Conservation (phyloP, 805 yeast species). For the Scheffersomyces amazonensis region DNA sequence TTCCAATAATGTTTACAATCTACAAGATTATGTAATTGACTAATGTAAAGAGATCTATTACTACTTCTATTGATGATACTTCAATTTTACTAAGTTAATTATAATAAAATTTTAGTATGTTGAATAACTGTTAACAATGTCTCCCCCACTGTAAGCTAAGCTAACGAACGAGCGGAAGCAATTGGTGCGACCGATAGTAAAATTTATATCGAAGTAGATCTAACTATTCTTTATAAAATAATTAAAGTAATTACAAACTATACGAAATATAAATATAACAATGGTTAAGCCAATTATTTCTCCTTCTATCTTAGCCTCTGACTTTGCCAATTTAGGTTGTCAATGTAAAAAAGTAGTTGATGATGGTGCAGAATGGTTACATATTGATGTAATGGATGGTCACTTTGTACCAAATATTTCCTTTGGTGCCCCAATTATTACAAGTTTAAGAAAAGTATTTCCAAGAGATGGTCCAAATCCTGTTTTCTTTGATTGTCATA, state of each 20-base stretch:
- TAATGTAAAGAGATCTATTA: too few species aligned
- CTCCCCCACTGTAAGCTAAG: too few species aligned
- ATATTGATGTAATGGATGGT: slow-evolving; percentile 98
- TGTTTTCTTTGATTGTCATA: slow-evolving; percentile 86
- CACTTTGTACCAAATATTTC: slow-evolving; percentile 97
- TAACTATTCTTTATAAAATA: too few species aligned
- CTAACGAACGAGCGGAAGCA: too few species aligned
- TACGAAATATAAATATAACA: too few species aligned
- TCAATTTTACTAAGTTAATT: too few species aligned
- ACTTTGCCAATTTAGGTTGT: slow-evolving; percentile 84
- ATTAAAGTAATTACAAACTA: not conserved
- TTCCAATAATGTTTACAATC: too few species aligned
- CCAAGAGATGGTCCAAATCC: slow-evolving; percentile 59
- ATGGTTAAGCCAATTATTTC: slow-evolving; percentile 82
- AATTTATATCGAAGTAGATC: too few species aligned
- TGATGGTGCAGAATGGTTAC: slow-evolving; percentile 93
- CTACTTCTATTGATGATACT: too few species aligned
- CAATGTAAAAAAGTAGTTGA: slow-evolving; percentile 80
- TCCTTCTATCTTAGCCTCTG: slow-evolving; percentile 91
- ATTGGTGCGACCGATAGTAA: not conserved
- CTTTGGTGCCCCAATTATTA: slow-evolving; percentile 87
- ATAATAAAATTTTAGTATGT: too few species aligned
- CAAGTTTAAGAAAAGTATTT: slow-evolving; percentile 69
- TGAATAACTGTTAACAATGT: too few species aligned
- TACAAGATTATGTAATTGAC: too few species aligned